These are phyloP conservation scores for Fusarium humuli DNA, from an alignment of 2,329 filamentous ascomycete species.

Conservation along the genomic window DNA sequence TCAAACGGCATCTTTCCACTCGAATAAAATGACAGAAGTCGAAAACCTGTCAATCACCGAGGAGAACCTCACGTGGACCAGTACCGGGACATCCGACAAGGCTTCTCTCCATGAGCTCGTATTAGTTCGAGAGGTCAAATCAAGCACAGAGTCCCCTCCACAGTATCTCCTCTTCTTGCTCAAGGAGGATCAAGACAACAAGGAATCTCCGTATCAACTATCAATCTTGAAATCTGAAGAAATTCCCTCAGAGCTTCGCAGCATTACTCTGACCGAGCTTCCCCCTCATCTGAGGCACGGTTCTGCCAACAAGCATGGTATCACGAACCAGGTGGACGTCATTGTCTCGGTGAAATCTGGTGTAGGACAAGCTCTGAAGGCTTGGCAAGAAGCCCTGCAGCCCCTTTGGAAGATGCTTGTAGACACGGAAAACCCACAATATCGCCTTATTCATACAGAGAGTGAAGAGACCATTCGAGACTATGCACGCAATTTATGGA, in stretches of 20 bases:
- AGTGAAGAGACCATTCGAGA: conserved; percentile 72
- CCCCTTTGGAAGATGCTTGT: conserved; percentile 64
- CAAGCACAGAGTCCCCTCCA: conserved; percentile 1
- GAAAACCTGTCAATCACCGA: conserved; percentile 41
- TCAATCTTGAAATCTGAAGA: conserved; percentile 46
- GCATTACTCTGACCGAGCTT: conserved; percentile 52
- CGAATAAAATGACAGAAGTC: conserved; percentile 7
- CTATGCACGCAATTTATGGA: conserved; percentile 62
- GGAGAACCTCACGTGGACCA: conserved; percentile 47
- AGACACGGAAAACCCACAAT: conserved; percentile 3
- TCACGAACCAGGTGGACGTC: conserved; percentile 63
- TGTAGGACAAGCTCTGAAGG: conserved; percentile 64
- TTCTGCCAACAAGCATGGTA: conserved; percentile 31
- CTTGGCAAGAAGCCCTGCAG: conserved; percentile 67
- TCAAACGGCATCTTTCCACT: neutral
- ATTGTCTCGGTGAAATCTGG: conserved; percentile 77
- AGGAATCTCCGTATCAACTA: conserved; percentile 46
- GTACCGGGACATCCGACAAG: conserved; percentile 20
- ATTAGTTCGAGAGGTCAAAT: conserved; percentile 39
- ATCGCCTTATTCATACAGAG: conserved; percentile 68
- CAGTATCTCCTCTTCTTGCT: conserved; percentile 56
- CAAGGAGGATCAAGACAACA: conserved; percentile 48
- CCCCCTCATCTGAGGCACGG: conserved; percentile 54
- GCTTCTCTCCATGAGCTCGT: conserved; percentile 46
- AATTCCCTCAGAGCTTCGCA: conserved; percentile 53